phyloP scores from a whole-genome alignment of 208 protist species.

The Leishmania arabica region DNA sequence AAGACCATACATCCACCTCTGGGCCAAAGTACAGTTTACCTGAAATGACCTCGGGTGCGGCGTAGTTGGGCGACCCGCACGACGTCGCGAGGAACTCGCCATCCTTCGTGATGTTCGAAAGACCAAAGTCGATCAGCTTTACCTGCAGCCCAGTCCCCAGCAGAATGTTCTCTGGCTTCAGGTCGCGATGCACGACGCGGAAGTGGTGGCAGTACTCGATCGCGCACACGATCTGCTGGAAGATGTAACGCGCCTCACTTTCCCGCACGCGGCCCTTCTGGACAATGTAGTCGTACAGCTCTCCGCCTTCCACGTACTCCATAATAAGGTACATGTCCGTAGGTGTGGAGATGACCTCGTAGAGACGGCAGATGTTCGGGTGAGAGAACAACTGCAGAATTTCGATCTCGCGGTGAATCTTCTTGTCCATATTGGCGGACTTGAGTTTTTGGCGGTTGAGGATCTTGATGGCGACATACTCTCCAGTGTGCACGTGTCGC shows the following conservation, averaged over 20 bases:
- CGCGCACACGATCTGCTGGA: slow-evolving; percentile 99
- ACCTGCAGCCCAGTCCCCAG: slow-evolving; percentile 89
- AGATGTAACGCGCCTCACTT: slow-evolving; percentile 95
- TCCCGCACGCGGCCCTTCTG: slow-evolving; percentile 95
- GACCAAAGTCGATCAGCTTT: slow-evolving; percentile 96
- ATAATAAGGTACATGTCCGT: slow-evolving; percentile 99
- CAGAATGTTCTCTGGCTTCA: slow-evolving; percentile 95
- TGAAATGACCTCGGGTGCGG: slow-evolving; percentile 94
- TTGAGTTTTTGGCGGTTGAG: slow-evolving; percentile 98
- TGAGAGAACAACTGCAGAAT: slow-evolving; percentile 98
- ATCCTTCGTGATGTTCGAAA: slow-evolving; percentile 94
- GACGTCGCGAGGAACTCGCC: slow-evolving; percentile 90
- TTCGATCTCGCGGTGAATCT: slow-evolving; percentile 97
- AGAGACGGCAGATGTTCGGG: slow-evolving; percentile 99
- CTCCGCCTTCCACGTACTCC: slow-evolving; percentile 98
- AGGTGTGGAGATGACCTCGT: slow-evolving; percentile 97
- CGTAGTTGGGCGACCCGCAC: slow-evolving; percentile 95
- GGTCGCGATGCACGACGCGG: slow-evolving; percentile 92
- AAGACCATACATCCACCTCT: slow-evolving; percentile 95
- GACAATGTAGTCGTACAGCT: slow-evolving; percentile 99
- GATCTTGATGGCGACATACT: slow-evolving; percentile 99
- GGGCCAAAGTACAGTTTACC: slow-evolving; percentile 93
- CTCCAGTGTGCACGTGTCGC: slow-evolving; percentile 94
- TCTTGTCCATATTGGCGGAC: slow-evolving; percentile 92
- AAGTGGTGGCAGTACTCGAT: slow-evolving; percentile 99